Evolutionary conservation across 768 basidiomycete genomes (phyloP), one percentile per base, ranked within the genome.

Genomic region (Clitopilus hobsonii): DNA sequence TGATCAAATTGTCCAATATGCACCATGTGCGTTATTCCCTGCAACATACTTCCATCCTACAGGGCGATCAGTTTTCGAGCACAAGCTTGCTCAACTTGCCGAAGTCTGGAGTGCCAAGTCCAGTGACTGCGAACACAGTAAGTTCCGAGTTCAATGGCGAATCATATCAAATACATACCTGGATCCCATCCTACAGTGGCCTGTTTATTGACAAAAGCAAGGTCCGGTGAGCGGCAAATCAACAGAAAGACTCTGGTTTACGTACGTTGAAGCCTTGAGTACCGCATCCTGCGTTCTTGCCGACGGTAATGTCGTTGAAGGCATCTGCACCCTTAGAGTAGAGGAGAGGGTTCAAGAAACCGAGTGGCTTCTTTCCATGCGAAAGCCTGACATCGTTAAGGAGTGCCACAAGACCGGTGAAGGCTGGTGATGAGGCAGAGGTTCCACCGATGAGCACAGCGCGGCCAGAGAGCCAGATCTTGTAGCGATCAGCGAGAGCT

Each of bases 321-420:
- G 70, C 77, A 6, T 50, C 38, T 5, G 61, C 52, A 5, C 72
- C 72, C 16, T 59, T 63, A n/a, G 65, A 64, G 62, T 88, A 88
- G 2, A 88, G 53, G 48, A 84, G 70, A 1, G 84, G 86, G 65
- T 88, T 88, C 56, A 89, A 69, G 68, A 87, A 86, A 0, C 86
- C 86, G n/a, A 88, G 68, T 23, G 84, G 54, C 8, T 67, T 61
- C 50, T 71, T 67, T 0, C 72, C 69, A 0, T 69, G 70, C 2
- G 68, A 66, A 23, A 86, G 65, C 6, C 83, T 78, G 1, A 78
- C 83, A 54, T 88, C 85, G 52, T 88, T 88, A 51, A 89, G 67
- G 58, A 89, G 75, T 2, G 86, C 75, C 16, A 88, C 71, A 51
- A 89, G 70, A 23, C 76, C 81, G 5, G 87, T 77, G 55, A 91